These are phyloP conservation scores for Calonectria crousiana DNA, from an alignment of 2,329 filamentous ascomycete genomes.

Conservation along the genomic window DNA sequence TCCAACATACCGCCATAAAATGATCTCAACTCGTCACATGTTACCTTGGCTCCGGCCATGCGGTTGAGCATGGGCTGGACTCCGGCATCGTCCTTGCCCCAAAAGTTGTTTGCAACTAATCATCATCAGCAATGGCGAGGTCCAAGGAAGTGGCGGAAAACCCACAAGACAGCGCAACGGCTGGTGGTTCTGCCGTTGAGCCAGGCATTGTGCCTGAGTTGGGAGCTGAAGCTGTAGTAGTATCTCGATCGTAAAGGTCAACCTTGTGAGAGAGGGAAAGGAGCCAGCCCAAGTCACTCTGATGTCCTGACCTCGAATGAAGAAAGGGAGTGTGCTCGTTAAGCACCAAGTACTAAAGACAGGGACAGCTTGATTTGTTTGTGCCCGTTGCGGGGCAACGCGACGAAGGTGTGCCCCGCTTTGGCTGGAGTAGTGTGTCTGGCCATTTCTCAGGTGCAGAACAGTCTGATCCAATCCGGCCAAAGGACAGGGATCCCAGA, in stretches of 20 bases:
- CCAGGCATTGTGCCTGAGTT: constrained; percentile 66
- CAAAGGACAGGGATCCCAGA: background rate
- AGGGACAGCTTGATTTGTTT: constrained; percentile 37
- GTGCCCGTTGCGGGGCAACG: constrained; percentile 16
- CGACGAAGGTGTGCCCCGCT: background rate
- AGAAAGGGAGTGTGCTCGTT: constrained; percentile 19
- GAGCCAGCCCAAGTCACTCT: constrained; percentile 38
- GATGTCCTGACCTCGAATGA: constrained; percentile 32
- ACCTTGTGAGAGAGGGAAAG: constrained; percentile 18
- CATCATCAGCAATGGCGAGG: background rate
- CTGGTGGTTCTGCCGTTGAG: constrained; percentile 70
- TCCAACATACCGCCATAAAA: constrained; percentile 82
- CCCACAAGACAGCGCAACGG: constrained; percentile 77
- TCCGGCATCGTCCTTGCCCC: constrained; percentile 98
- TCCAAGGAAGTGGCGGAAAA: background rate
- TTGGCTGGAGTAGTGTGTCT: background rate
- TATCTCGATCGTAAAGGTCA: constrained; percentile 12
- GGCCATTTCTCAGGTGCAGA: background rate
- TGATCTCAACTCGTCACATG: constrained; percentile 90
- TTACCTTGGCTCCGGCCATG: constrained; percentile 94
- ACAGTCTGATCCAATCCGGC: background rate
- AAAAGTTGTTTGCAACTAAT: constrained; percentile 97
- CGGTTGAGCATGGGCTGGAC: constrained; percentile 91
- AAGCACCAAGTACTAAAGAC: background rate
- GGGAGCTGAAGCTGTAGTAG: constrained; percentile 9